phyloP scores from a whole-genome alignment of 2,329 filamentous ascomycete species.

The Botrytis fragariae region DNA sequence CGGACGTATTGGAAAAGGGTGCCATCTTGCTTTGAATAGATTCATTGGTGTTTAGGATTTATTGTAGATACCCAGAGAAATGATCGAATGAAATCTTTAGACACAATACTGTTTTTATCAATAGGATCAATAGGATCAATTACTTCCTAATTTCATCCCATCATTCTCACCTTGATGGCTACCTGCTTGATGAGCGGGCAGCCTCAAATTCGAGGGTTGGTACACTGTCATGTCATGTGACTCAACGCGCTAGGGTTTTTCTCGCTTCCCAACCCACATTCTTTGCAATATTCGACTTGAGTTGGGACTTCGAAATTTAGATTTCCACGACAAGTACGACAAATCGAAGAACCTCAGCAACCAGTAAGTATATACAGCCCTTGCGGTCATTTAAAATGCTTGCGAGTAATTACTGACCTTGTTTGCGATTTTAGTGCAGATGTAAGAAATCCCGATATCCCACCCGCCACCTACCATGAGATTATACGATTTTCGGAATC shows the following conservation, averaged over 20 bases:
- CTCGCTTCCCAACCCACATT: slow-evolving; percentile 8
- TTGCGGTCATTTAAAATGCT: slow-evolving; percentile 6
- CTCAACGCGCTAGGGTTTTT: slow-evolving; percentile 1
- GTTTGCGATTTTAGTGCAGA: slow-evolving; percentile 67
- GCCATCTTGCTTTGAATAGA: not conserved
- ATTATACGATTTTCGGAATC: slow-evolving; percentile 10
- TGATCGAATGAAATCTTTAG: no score
- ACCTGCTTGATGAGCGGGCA: not conserved
- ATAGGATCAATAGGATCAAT: not conserved
- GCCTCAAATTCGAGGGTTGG: slow-evolving; percentile 10
- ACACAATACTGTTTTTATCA: not conserved
- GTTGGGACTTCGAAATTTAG: slow-evolving; percentile 21
- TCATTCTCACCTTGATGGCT: slow-evolving; percentile 1
- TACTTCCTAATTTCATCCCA: not conserved
- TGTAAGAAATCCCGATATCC: slow-evolving; percentile 58
- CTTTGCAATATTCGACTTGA: slow-evolving; percentile 15
- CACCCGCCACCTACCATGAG: slow-evolving; percentile 24
- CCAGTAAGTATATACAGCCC: slow-evolving; percentile 50
- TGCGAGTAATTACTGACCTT: slow-evolving; percentile 40
- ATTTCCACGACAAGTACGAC: slow-evolving; percentile 28
- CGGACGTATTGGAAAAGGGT: not conserved
- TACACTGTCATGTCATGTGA: not conserved
- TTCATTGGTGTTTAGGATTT: not conserved
- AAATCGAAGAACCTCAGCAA: slow-evolving; percentile 41
- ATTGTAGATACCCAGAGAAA: slow-evolving; percentile 8